A percentile compares a stretch with the other conserved stretches of the same genome.
Evolutionary conservation across 495 filamentous ascomycete genomes (phyloP).

Genomic region (Rhizodiscina lignyota): DNA sequence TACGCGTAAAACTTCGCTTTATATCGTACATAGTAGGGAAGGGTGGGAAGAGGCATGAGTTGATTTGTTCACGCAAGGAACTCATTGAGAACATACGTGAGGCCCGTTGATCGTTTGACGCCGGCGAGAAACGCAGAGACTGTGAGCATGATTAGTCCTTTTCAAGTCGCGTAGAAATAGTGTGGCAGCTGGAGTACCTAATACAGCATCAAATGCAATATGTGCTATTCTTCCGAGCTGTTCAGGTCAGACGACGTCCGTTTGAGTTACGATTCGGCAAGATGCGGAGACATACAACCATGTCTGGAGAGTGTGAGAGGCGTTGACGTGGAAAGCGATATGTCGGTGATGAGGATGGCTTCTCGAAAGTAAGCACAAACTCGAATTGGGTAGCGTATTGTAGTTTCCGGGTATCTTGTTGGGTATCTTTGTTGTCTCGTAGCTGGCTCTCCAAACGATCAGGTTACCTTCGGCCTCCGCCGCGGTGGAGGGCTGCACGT

Average conservation of each 20-base stretch:
- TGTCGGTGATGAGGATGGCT: no score
- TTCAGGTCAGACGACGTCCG: conserved; percentile 8
- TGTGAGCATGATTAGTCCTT: conserved; percentile 21
- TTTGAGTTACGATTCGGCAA: neutral
- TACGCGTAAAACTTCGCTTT: conserved; percentile 20
- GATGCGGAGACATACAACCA: conserved; percentile 2
- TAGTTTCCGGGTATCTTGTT: no score
- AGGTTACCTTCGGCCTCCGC: no score
- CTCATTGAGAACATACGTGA: conserved; percentile 96
- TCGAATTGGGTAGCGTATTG: no score
- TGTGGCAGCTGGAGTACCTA: conserved; percentile 39
- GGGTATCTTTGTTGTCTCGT: no score
- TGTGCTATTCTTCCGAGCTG: conserved; percentile 87
- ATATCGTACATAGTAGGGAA: conserved; percentile 5
- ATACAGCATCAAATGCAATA: conserved; percentile 91
- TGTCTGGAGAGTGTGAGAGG: no score
- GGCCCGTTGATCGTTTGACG: conserved; percentile 86
- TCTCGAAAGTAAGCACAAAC: no score
- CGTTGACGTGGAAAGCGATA: no score
- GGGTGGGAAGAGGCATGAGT: conserved; percentile 23
- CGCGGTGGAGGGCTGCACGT: no score
- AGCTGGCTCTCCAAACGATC: no score
- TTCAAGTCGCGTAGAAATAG: conserved; percentile 1
- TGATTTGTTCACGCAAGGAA: conserved; percentile 11
- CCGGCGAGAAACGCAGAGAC: conserved; percentile 93